A percentile compares a stretch with the other conserved stretches of the same genome.
These are phyloP conservation scores for Russula sp. DNA, from an alignment of 768 basidiomycete species.

Conservation along the genomic window DNA sequence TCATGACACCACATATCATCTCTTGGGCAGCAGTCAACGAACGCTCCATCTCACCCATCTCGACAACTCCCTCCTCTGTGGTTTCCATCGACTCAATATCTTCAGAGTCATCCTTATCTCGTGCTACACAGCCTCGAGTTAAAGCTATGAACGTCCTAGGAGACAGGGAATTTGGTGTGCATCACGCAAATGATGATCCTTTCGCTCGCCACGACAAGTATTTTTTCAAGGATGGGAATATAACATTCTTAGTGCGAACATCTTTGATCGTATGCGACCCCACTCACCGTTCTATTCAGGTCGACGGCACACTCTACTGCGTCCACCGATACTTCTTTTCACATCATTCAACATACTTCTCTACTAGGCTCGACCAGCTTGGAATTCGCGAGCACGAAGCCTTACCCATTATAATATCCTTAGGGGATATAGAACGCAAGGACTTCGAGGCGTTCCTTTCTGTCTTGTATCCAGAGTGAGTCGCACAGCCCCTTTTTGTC, in stretches of 20 bases:
- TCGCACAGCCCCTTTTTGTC: background rate
- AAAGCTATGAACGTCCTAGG: conserved; percentile 1
- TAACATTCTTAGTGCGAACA: conserved; percentile 25
- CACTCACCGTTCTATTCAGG: background rate
- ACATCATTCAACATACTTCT: conserved; percentile 25
- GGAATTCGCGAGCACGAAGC: conserved; percentile 20
- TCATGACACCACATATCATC: conserved; percentile 18
- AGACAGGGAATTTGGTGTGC: conserved; percentile 4
- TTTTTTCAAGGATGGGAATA: conserved; percentile 28
- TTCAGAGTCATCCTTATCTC: conserved; percentile 3
- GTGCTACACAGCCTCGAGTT: background rate
- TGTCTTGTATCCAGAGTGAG: conserved; percentile 31
- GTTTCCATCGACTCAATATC: conserved; percentile 19
- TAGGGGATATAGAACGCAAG: conserved; percentile 21
- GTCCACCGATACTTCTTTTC: conserved; percentile 27
- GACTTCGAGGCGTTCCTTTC: conserved; percentile 30
- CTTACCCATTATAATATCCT: conserved; percentile 16
- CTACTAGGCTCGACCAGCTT: conserved; percentile 14
- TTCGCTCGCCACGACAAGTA: conserved; percentile 25
- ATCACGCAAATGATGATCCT: background rate
- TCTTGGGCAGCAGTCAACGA: conserved; percentile 7
- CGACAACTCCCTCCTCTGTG: conserved; percentile 6
- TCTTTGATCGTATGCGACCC: background rate
- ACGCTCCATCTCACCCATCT: conserved; percentile 15
- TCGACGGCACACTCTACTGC: conserved; percentile 22